Conservation (phyloP, 2,329 filamentous ascomycete genomes). For the Fusarium tuaranense region DNA sequence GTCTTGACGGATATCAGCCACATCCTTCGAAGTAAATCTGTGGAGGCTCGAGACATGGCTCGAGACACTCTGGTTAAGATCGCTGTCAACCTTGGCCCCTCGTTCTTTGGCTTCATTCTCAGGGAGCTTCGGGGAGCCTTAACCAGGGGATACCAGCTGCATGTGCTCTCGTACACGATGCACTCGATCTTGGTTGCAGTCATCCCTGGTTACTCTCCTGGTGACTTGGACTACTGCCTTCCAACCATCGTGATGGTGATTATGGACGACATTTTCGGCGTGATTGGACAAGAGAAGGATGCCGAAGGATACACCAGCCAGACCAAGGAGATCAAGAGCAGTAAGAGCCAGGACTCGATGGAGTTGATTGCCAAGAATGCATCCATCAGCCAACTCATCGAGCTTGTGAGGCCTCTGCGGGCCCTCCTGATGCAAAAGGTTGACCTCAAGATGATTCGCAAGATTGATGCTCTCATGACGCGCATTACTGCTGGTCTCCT, state of each 20-base stretch:
- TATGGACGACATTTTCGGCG: constrained; percentile 98
- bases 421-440: constrained; percentile 85
- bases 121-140: constrained; percentile 89
- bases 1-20: constrained; percentile 93
- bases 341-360: constrained; percentile 98
- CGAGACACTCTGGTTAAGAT: constrained; percentile 90
- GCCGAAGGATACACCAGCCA: constrained; percentile 94
- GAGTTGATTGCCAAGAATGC: constrained; percentile 88
- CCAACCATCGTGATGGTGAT: constrained; percentile 82
- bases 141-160: constrained; percentile 88
- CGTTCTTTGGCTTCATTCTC: constrained; percentile 91
- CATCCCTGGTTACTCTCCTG: constrained; percentile 78
- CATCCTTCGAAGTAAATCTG: constrained; percentile 88
- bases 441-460: constrained; percentile 83
- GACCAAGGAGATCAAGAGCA: constrained; percentile 98
- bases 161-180: constrained; percentile 94
- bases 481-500: constrained; percentile 86
- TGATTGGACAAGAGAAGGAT: constrained; percentile 94
- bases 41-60: constrained; percentile 91
- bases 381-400: constrained; percentile 78
- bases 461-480: constrained; percentile 89
- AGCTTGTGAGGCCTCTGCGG: constrained; percentile 83
- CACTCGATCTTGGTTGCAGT: constrained; percentile 88
- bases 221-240: constrained; percentile 91
- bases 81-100: constrained; percentile 80